A percentile compares a stretch with the other conserved stretches of the same genome.
These are phyloP conservation scores for Tetracladium setigerum DNA, from an alignment of 495 filamentous ascomycete species.

Conservation along the genomic window DNA sequence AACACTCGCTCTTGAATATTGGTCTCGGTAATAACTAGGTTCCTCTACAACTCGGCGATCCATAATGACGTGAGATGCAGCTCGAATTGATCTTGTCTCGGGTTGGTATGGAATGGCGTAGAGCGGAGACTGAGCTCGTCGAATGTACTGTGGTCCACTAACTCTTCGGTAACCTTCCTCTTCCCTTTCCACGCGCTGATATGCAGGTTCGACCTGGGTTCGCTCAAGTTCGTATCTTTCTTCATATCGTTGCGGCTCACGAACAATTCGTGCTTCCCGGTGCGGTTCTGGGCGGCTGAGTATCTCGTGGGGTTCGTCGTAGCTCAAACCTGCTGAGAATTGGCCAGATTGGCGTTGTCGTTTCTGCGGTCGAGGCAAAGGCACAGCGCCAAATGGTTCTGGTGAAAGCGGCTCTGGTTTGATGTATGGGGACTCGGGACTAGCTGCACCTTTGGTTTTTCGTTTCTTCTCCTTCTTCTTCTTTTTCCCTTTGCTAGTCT, in stretches of 20 bases:
- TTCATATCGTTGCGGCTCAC: conserved; percentile 6
- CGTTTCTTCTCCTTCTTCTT: conserved; percentile 41
- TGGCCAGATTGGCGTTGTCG: conserved; percentile 44
- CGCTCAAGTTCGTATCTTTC: conserved; percentile 15
- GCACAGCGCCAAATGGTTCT: conserved; percentile 56
- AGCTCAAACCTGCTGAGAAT: conserved; percentile 29
- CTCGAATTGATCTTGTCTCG: conserved; percentile 42
- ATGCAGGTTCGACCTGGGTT: conserved; percentile 10
- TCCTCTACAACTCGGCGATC: conserved; percentile 42
- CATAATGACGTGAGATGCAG: conserved; percentile 52
- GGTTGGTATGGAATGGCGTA: conserved; percentile 36
- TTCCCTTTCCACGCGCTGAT: conserved; percentile 28
- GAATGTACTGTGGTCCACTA: conserved; percentile 35
- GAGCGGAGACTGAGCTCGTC: conserved; percentile 41
- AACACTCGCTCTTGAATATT: conserved; percentile 27
- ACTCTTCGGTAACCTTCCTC: conserved; percentile 27
- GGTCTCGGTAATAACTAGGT: conserved; percentile 50
- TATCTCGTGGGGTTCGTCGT: conserved; percentile 27
- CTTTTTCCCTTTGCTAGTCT: conserved; percentile 20
- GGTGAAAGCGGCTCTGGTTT: conserved; percentile 85
- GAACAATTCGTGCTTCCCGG: conserved; percentile 3
- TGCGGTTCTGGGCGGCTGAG: conserved; percentile 5
- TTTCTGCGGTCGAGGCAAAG: conserved; percentile 40
- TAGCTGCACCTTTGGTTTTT: conserved; percentile 30
- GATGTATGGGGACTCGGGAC: conserved; percentile 53